These are phyloP conservation scores for Colletotrichum viniferum DNA, from an alignment of 2,329 filamentous ascomycete genomes.

Conservation along the genomic window DNA sequence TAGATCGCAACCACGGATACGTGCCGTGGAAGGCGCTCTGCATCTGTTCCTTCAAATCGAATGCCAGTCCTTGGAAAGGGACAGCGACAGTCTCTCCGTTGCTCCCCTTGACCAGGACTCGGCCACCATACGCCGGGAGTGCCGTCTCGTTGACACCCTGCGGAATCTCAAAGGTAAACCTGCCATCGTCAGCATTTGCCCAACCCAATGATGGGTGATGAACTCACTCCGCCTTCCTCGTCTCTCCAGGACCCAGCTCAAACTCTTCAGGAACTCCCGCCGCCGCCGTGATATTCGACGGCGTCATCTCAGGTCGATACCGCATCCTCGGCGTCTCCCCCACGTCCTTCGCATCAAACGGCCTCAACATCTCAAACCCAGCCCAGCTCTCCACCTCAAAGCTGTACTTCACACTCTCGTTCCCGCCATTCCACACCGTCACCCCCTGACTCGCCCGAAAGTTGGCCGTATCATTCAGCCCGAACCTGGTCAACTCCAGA, in stretches of 20 bases:
- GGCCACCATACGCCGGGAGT: constrained; percentile 37
- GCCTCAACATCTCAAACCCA: constrained; percentile 26
- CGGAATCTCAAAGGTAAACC: constrained; percentile 28
- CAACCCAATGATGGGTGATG: background rate
- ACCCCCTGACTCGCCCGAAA: constrained; percentile 26
- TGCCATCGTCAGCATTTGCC: background rate
- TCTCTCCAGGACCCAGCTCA: background rate
- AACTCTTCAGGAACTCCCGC: constrained; percentile 21
- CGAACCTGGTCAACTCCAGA: constrained; percentile 37
- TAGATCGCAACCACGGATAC: constrained; percentile 11
- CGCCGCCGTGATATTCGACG: constrained; percentile 17
- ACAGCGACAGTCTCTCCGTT: constrained; percentile 35
- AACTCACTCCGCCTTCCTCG: constrained; percentile 6
- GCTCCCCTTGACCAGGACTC: constrained; percentile 32
- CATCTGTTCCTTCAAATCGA: constrained; percentile 15
- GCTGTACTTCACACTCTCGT: background rate
- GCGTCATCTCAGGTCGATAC: constrained; percentile 22
- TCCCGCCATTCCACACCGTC: background rate
- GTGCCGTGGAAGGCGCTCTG: constrained; percentile 12
- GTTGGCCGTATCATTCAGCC: constrained; percentile 46
- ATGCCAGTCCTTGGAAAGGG: constrained; percentile 26
- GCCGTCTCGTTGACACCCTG: constrained; percentile 28
- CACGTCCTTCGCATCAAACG: background rate
- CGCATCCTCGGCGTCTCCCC: constrained; percentile 19
- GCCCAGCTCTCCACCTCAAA: constrained; percentile 18